Percentiles rank a stretch among this genome's conserved stretches.
Evolutionary conservation across 345 rosid species (phyloP).

Genomic region (Salix brachista): DNA sequence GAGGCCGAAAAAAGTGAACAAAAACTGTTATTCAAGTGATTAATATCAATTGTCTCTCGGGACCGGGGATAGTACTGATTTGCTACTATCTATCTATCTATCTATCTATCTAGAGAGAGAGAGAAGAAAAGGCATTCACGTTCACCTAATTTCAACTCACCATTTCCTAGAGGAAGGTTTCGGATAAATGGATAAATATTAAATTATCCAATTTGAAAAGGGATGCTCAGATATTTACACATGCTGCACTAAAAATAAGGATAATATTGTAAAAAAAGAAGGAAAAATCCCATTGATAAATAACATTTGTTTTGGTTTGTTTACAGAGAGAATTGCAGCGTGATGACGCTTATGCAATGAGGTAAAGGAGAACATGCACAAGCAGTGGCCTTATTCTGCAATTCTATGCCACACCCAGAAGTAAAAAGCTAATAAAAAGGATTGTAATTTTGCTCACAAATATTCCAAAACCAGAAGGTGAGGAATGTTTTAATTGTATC

Average conservation of each 20-base stretch:
- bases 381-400: slow-evolving; percentile 33
- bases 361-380: slow-evolving; percentile 22
- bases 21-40: slow-evolving; percentile 26
- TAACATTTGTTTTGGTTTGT: slow-evolving; percentile 21
- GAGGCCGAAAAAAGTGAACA: slow-evolving; percentile 11
- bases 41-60: slow-evolving; percentile 3
- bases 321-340: slow-evolving; percentile 29
- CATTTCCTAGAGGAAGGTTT: not conserved
- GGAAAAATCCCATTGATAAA: not conserved
- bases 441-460: slow-evolving; percentile 21
- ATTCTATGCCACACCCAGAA: slow-evolving; percentile 32
- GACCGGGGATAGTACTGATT: slow-evolving; percentile 26
- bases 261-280: not conserved
- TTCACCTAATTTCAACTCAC: not conserved
- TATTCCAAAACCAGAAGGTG: slow-evolving; percentile 19
- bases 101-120: not conserved
- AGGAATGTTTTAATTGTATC: slow-evolving; percentile 26
- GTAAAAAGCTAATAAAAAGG: slow-evolving; percentile 5
- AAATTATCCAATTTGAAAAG: not conserved
- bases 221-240: not conserved
- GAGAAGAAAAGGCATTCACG: slow-evolving; percentile 4
- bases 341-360: slow-evolving; percentile 28
- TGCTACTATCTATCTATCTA: not conserved
- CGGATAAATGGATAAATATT: not conserved
- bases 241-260: not conserved